Percentiles rank a stretch among this genome's conserved stretches.
These are phyloP conservation scores for Haberlea rhodopensis DNA, from an alignment of 257 asterid species.

Conservation along the genomic window DNA sequence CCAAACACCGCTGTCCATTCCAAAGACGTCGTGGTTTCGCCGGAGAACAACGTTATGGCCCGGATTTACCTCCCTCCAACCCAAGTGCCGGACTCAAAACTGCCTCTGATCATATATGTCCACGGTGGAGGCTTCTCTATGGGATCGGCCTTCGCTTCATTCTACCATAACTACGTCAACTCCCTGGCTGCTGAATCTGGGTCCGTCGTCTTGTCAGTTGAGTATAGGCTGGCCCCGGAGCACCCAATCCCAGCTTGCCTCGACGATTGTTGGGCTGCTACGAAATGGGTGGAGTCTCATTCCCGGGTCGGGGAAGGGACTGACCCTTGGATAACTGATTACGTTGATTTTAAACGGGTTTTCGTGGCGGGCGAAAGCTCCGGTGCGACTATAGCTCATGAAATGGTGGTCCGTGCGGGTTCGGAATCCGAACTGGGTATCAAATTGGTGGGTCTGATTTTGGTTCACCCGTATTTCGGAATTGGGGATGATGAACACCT, in stretches of 20 bases:
- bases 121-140: constrained; percentile 38
- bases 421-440: constrained; percentile 33
- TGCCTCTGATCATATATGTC: constrained; percentile 32
- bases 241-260: constrained; percentile 34
- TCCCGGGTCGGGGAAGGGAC: no score
- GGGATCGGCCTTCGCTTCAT: constrained; percentile 25
- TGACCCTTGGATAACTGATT: constrained; percentile 38
- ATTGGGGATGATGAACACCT: constrained; percentile 36
- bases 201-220: constrained; percentile 30
- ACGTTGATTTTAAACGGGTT: constrained; percentile 45
- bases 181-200: constrained; percentile 36
- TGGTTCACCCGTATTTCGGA: constrained; percentile 47
- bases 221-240: no score
- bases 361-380: constrained; percentile 68
- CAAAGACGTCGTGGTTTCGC: constrained; percentile 29
- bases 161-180: constrained; percentile 24
- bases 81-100: not conserved
- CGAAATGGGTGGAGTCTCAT: constrained; percentile 34
- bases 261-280: constrained; percentile 37
- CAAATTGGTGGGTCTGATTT: constrained; percentile 40
- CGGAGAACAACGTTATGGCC: constrained; percentile 21
- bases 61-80: constrained; percentile 26
- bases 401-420: constrained; percentile 42
- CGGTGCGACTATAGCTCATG: constrained; percentile 54
- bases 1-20: constrained; percentile 24